These are phyloP conservation scores for Candida sanyaensis DNA, from an alignment of 1,139 yeast genomes.

Conservation along the genomic window DNA sequence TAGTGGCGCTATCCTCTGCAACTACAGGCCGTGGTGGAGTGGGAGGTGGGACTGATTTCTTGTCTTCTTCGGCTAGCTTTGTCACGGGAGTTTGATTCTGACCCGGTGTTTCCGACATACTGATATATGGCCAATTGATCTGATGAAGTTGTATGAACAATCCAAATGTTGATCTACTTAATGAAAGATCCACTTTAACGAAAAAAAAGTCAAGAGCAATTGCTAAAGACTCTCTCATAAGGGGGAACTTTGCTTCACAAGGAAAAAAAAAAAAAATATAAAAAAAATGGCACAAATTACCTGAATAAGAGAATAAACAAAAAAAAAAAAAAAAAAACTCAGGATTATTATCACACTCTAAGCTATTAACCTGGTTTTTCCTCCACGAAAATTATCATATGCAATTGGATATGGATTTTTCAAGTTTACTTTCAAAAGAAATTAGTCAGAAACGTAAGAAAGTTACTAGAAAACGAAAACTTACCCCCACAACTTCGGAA, in stretches of 20 bases:
- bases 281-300: too few relatives aligned
- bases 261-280: background rate
- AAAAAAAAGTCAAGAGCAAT: conserved; percentile 1
- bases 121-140: background rate
- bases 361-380: too few relatives aligned
- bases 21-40: background rate
- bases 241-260: background rate
- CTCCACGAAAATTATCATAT: background rate
- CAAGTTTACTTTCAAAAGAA: conserved; percentile 18
- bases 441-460: conserved; percentile 13
- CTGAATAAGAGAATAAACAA: too few relatives aligned
- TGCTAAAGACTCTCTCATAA: background rate
- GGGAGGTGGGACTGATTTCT: background rate
- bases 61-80: background rate
- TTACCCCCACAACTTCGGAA: conserved; percentile 7
- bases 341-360: too few relatives aligned
- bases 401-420: conserved; percentile 15
- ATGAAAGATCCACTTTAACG: conserved; percentile 1
- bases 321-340: too few relatives aligned
- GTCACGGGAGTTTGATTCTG: background rate
- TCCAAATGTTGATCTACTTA: background rate
- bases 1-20: conserved; percentile 3
- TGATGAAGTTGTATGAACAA: conserved; percentile 1
- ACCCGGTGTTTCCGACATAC: conserved; percentile 6
- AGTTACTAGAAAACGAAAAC: conserved; percentile 12